Evolutionary conservation across 345 rosid genomes (phyloP), one percentile per base, ranked within the genome.

Genomic region (Sonneratia caseolaris): DNA sequence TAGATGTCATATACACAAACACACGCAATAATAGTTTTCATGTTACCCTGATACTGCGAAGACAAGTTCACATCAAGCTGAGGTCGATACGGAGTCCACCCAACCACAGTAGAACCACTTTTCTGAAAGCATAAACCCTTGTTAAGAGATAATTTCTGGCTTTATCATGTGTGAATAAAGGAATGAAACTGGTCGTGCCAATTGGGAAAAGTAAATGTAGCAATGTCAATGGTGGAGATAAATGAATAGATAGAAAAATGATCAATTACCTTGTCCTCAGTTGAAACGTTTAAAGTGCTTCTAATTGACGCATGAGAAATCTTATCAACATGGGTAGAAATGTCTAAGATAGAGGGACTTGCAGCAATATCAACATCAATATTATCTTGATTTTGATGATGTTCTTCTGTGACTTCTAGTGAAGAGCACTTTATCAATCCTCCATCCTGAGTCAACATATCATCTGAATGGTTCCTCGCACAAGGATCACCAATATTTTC

Each of bases 211-310:
- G n/a, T 49, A 49, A 66, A n/a, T 47, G 13, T 9, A 49, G 49
- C 42, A 40, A 38, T 65, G 32, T 40, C 5, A 40, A 73, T 19
- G 61, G 64, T 57, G 64, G 32, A 67, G 16, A 36, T 9, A 15
- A 5, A 38, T 67, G 13, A 67, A 35, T 61, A 51, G 36, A 51
- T 18, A 19, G 21, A 70, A 69, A 9, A 36, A 66, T 1, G 37
- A 71, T 18, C 22, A 56, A 32, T 79, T 81, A 88, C 92, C 87
- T 78, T 72, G 32, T 70, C 68, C 32, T 45, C 43, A 27, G 68
- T 37, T 16, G 70, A 72, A 77, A 67, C 72, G 56, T 62, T 62
- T 36, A 78, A 73, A 70, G 64, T 68, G 70, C 72, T 79, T 71
- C 71, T 67, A 12, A 70, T 69, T 47, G 76, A 66, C 43, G 75